phyloP scores from a whole-genome alignment of 176 grass and related monocot species.

The Triticum timopheevii region DNA sequence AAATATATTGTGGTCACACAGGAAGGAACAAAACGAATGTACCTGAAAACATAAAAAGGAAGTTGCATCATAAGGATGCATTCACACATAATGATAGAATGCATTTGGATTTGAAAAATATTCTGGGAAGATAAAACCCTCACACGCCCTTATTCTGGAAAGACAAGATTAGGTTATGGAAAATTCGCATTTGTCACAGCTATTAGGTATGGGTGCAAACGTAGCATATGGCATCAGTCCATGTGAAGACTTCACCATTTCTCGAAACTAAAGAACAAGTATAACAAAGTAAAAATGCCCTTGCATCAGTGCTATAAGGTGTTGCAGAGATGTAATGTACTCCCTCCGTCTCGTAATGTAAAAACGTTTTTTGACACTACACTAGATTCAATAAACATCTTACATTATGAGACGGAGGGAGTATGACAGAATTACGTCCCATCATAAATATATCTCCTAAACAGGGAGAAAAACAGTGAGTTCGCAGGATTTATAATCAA shows the following conservation, averaged over 20 bases:
- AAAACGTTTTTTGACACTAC: too few relatives aligned
- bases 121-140: background rate
- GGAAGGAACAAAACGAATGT: background rate
- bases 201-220: background rate
- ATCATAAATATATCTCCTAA: background rate
- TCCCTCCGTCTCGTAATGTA: too few relatives aligned
- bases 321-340: background rate
- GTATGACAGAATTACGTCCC: too few relatives aligned
- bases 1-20: background rate
- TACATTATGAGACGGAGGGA: too few relatives aligned
- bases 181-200: background rate
- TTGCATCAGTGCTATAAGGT: background rate
- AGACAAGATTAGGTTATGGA: background rate
- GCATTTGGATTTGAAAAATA: background rate
- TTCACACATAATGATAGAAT: background rate
- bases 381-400: too few relatives aligned
- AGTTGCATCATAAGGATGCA: background rate
- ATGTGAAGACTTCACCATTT: background rate
- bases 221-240: background rate
- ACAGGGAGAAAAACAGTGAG: background rate
- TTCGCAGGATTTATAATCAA: slow-evolving; percentile 16
- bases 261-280: background rate
- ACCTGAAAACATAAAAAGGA: background rate
- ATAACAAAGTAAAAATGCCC: background rate
- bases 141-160: background rate